Conservation (phyloP, 345 rosid genomes). For the Bretschneidera sinensis region DNA sequence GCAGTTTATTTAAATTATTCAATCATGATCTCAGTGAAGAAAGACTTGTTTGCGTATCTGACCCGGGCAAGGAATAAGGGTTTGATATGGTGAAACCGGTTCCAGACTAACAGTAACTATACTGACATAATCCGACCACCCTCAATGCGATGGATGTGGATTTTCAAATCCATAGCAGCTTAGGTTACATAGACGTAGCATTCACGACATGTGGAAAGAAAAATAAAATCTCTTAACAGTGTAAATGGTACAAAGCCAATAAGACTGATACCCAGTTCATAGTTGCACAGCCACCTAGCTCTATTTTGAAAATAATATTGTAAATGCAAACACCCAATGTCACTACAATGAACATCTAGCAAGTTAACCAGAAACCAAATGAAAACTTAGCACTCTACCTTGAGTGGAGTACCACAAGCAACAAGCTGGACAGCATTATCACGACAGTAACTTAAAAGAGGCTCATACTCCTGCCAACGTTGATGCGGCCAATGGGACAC, state of each 20-base stretch:
- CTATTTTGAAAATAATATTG: too few relatives aligned
- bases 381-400: constrained; percentile 51
- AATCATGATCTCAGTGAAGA: too few relatives aligned
- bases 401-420: constrained; percentile 86
- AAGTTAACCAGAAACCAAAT: background rate
- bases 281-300: too few relatives aligned
- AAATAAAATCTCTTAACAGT: too few relatives aligned
- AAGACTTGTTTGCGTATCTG: too few relatives aligned
- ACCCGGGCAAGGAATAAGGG: too few relatives aligned
- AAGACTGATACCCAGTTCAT: background rate
- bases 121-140: too few relatives aligned
- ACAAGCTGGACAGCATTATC: constrained; percentile 61
- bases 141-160: background rate
- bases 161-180: background rate
- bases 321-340: too few relatives aligned
- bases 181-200: background rate
- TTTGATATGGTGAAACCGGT: too few relatives aligned
- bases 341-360: too few relatives aligned
- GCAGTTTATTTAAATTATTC: too few relatives aligned
- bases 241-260: background rate
- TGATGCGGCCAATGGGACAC: constrained; percentile 64
- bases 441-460: constrained; percentile 72
- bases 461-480: constrained; percentile 86
- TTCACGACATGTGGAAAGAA: too few relatives aligned
- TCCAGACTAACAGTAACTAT: background rate